Conservation (phyloP, 164 flowering plant genomes). For the Piper betle region DNA sequence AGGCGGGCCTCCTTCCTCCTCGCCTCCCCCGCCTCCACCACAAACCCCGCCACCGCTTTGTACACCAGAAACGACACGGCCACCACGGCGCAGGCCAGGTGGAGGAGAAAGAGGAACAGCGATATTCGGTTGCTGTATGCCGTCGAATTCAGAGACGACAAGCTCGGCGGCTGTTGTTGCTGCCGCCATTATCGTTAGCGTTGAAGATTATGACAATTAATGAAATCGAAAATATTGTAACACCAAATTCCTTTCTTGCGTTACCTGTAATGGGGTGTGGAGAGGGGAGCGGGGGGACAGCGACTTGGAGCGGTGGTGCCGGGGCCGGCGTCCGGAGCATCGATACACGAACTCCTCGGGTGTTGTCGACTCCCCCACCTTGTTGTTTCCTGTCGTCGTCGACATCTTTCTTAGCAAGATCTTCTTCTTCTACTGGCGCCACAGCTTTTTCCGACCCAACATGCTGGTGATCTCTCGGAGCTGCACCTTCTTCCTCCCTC, state of each 20-base stretch:
- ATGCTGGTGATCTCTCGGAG: constrained; percentile 7
- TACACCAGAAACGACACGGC: constrained; percentile 44
- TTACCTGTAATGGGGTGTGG: constrained; percentile 7
- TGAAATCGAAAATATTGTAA: too few relatives aligned
- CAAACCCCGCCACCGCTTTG: constrained; percentile 53
- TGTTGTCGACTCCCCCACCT: background rate
- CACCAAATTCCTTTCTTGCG: too few relatives aligned
- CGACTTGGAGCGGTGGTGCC: constrained; percentile 3
- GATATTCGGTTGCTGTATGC: constrained; percentile 53
- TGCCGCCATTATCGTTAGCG: background rate
- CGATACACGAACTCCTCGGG: constrained; percentile 2
- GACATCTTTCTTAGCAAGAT: background rate
- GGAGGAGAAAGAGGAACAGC: constrained; percentile 50
- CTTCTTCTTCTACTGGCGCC: background rate
- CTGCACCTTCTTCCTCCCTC: background rate
- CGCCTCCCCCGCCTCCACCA: constrained; percentile 20
- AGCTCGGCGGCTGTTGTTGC: constrained; percentile 24
- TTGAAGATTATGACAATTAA: too few relatives aligned
- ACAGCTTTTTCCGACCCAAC: background rate
- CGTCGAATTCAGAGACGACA: constrained; percentile 46
- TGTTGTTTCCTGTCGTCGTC: background rate
- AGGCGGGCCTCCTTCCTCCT: constrained; percentile 32
- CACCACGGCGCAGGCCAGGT: constrained; percentile 38
- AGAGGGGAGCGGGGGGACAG: background rate
- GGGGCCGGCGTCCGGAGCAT: constrained; percentile 2